These are phyloP conservation scores for Lasiodiplodia sp. DNA, from an alignment of 2,329 filamentous ascomycete species.

Conservation along the genomic window DNA sequence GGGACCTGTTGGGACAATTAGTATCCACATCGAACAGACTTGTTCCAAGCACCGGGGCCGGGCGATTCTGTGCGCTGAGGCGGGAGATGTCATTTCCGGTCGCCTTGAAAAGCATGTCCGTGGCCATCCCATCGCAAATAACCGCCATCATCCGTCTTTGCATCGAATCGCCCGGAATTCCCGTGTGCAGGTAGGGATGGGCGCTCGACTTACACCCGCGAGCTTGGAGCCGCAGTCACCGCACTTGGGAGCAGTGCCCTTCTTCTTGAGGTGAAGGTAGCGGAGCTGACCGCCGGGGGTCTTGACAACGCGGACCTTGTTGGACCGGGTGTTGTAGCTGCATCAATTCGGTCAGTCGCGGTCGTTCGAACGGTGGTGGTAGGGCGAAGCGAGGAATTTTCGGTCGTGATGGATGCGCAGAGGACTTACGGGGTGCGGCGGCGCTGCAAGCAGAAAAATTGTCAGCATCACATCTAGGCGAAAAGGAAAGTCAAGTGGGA, in stretches of 20 bases:
- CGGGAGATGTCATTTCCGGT: background rate
- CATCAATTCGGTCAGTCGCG: slow-evolving; percentile 31
- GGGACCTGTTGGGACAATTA: slow-evolving; percentile 70
- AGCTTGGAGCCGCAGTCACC: slow-evolving; percentile 93
- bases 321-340: slow-evolving; percentile 98
- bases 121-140: background rate
- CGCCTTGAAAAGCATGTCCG: background rate
- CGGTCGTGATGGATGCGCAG: slow-evolving; percentile 14
- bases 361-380: background rate
- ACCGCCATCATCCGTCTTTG: background rate
- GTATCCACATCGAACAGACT: background rate
- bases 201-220: slow-evolving; percentile 80
- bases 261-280: slow-evolving; percentile 99
- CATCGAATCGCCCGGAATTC: background rate
- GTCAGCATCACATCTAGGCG: slow-evolving; percentile 14
- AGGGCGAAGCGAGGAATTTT: background rate
- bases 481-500: background rate
- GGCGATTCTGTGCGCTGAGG: background rate
- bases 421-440: slow-evolving; percentile 59
- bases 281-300: slow-evolving; percentile 95
- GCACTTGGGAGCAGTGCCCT: slow-evolving; percentile 96
- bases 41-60: background rate
- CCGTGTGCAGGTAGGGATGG: background rate
- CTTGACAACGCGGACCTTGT: slow-evolving; percentile 91
- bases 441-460: slow-evolving; percentile 51